Evolutionary conservation across 1,284 basidiomycete species (phyloP).

Genomic region (Pseudozyma pruni): DNA sequence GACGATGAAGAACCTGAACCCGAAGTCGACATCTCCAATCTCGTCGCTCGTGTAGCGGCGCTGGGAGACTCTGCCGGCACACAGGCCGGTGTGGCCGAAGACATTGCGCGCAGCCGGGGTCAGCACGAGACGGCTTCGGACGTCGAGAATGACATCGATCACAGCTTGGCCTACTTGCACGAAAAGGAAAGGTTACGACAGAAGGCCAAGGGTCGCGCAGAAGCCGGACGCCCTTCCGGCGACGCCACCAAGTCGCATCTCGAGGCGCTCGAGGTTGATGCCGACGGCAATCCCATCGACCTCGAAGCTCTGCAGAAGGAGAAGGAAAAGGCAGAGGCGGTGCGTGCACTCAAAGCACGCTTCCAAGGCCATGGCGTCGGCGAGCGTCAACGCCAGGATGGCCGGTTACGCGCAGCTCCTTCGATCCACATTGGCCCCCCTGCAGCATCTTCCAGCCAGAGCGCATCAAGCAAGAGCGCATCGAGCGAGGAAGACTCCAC

Average conservation of each 20-base stretch:
- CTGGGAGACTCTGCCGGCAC: constrained; percentile 41
- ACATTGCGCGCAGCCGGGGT: constrained; percentile 30
- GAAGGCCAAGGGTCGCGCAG: constrained; percentile 33
- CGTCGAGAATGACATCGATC: constrained; percentile 59
- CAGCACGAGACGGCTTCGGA: constrained; percentile 45
- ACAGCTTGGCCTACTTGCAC: constrained; percentile 51
- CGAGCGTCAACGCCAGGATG: constrained; percentile 22
- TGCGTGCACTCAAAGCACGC: constrained; percentile 48
- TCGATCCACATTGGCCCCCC: constrained; percentile 38
- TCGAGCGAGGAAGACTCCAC: background rate
- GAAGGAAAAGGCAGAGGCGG: constrained; percentile 59
- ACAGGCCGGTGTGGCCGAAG: constrained; percentile 33
- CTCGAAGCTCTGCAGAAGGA: constrained; percentile 44
- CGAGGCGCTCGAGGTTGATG: constrained; percentile 23
- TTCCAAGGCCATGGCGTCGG: constrained; percentile 50
- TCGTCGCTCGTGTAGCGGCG: constrained; percentile 53
- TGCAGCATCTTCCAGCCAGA: background rate
- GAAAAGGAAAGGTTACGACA: constrained; percentile 42
- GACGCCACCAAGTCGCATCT: background rate
- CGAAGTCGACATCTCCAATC: constrained; percentile 59
- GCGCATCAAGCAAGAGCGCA: background rate
- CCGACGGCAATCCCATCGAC: constrained; percentile 41
- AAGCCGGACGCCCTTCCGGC: constrained; percentile 1
- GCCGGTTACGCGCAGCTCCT: constrained; percentile 12
- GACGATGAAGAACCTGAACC: constrained; percentile 59